Evolutionary conservation across 495 filamentous ascomycete species (phyloP).

Genomic region (Penicillium angulare): DNA sequence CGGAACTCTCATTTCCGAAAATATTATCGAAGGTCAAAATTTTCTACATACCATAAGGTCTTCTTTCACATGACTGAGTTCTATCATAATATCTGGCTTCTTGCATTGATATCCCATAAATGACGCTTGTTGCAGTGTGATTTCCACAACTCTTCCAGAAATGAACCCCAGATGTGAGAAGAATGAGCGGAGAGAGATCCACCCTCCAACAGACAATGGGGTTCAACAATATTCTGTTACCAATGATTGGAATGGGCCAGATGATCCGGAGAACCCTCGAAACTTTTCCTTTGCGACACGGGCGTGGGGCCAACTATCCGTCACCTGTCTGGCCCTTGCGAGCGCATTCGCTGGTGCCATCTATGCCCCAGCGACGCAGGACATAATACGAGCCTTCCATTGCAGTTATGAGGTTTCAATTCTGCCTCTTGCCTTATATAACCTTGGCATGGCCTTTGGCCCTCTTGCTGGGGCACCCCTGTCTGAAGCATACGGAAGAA

Average conservation of each 20-base stretch:
- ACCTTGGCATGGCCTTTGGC: neutral
- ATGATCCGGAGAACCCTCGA: neutral
- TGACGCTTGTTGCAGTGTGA: neutral
- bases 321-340: neutral
- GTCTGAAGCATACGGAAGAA: neutral
- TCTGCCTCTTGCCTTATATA: slow-evolving; percentile 2
- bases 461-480: neutral
- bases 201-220: neutral
- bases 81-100: too few species aligned
- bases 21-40: too few species aligned
- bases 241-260: neutral
- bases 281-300: neutral
- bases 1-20: too few species aligned
- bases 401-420: neutral
- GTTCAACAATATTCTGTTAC: neutral
- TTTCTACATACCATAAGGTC: too few species aligned
- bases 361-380: slow-evolving; percentile 1
- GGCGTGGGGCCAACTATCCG: neutral
- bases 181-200: neutral
- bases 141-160: neutral
- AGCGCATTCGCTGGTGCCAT: neutral
- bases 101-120: neutral
- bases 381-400: neutral
- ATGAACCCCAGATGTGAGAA: neutral
- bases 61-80: too few species aligned